Evolutionary conservation across 192 early-diverging fungal species (phyloP).

Genomic region (Chytriomyces confervae): DNA sequence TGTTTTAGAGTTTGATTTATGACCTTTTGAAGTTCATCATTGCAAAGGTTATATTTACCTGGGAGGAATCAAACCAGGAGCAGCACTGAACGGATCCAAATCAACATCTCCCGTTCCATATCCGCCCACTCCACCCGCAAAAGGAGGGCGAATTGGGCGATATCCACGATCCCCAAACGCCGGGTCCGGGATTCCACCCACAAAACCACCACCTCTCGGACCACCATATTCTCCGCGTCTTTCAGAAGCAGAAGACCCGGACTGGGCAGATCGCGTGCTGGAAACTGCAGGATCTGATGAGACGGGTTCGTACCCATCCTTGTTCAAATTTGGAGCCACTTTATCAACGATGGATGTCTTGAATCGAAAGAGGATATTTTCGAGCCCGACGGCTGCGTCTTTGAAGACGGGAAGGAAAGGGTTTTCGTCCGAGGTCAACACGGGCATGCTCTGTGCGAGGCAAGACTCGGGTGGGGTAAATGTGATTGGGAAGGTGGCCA

Average conservation of each 20-base stretch:
- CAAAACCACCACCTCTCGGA: neutral
- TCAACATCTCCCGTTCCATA: slow-evolving; percentile 74
- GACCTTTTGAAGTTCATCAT: neutral
- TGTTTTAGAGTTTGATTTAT: neutral
- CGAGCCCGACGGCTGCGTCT: slow-evolving; percentile 46
- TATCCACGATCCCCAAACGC: neutral
- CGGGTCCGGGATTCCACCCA: slow-evolving; percentile 3
- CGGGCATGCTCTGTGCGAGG: neutral
- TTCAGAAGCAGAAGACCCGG: neutral
- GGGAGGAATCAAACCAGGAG: slow-evolving; percentile 52
- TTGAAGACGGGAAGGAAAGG: slow-evolving; percentile 17
- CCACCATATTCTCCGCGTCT: slow-evolving; percentile 14
- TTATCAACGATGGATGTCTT: slow-evolving; percentile 69
- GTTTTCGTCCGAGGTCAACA: slow-evolving; percentile 20
- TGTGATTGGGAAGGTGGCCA: slow-evolving; percentile 39
- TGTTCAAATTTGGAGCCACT: slow-evolving; percentile 71
- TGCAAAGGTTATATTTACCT: slow-evolving; percentile 39
- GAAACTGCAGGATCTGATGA: neutral
- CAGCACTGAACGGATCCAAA: slow-evolving; percentile 68
- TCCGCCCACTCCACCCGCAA: slow-evolving; percentile 5
- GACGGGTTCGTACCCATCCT: slow-evolving; percentile 68
- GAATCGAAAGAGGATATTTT: slow-evolving; percentile 65
- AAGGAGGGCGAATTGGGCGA: slow-evolving; percentile 47
- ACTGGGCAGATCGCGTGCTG: neutral
- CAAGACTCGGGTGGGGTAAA: slow-evolving; percentile 8